Conservation (phyloP, 495 filamentous ascomycete genomes). For the Annulohypoxylon bovei region DNA sequence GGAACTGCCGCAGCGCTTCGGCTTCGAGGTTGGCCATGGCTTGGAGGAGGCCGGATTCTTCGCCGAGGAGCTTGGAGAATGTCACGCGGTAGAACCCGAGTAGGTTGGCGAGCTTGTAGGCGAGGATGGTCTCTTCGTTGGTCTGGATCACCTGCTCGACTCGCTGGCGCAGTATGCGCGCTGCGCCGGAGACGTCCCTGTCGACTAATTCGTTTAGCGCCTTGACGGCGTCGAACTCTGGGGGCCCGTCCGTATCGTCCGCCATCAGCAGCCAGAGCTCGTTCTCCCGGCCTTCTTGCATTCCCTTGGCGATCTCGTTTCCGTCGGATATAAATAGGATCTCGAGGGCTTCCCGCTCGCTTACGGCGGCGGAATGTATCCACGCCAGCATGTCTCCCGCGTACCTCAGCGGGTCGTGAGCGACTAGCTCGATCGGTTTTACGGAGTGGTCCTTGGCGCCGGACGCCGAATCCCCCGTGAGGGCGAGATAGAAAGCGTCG, state of each 20-base stretch:
- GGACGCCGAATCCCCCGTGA: constrained; percentile 73
- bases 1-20: constrained; percentile 85
- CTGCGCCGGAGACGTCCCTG: constrained; percentile 81
- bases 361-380: constrained; percentile 92
- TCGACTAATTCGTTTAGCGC: constrained; percentile 90
- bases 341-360: constrained; percentile 92
- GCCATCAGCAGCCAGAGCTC: constrained; percentile 80
- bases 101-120: constrained; percentile 89
- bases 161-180: constrained; percentile 79
- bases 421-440: constrained; percentile 93
- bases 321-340: constrained; percentile 90
- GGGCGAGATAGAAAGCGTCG: constrained; percentile 88
- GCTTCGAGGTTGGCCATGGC: constrained; percentile 73
- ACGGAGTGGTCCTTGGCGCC: constrained; percentile 61
- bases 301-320: constrained; percentile 86
- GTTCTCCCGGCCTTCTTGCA: constrained; percentile 84
- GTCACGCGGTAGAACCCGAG: constrained; percentile 89
- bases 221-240: constrained; percentile 80
- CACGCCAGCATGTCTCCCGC: constrained; percentile 98
- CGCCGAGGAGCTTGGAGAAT: constrained; percentile 80
- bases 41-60: constrained; percentile 74
- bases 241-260: constrained; percentile 61
- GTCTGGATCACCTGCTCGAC: constrained; percentile 91
- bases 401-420: constrained; percentile 92
- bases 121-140: constrained; percentile 87